Base-by-base conservation (phyloP, 495 filamentous ascomycete genomes). In the Cercophora sp. region DNA sequence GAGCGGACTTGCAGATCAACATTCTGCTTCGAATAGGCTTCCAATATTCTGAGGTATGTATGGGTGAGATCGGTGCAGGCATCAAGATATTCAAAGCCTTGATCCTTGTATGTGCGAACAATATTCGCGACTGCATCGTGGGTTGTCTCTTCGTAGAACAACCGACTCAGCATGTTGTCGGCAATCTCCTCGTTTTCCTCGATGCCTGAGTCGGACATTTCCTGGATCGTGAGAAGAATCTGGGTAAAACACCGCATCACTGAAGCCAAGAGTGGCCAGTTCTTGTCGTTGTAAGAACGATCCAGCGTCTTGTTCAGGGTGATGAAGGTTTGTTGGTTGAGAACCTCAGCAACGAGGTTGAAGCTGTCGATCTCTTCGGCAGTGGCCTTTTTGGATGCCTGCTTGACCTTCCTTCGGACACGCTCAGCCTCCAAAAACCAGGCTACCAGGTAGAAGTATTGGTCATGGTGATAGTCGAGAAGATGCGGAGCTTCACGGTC, bases 131-230 rank as follows among this genome's bases (percentile, higher is more conserved):
- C 80, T 5, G 88, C 76, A 54, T 97, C 92, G 61, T 97, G 88
- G 0, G 91, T 96, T 0, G 86, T 84, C 60, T 97, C 91, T 68
- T 99, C 94, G 70, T 99, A 97, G 66, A 99, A 99, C 1, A 99
- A 89, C 24, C 94, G 88, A 60, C 86, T 93, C 46, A 95, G 85
- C 32, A 95, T 96, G 56, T 98, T 99, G 60, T 99, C 92, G 4
- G 94, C 94, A 59, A 99, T 96, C 54, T 97, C 94, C 67, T 94
- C 88, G 59, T 99, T 89, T 8, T 97, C 94, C 55, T 96, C 92
- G 20, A 89, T 76, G 0, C 81, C 80, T 0, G 88, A 92, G 32
- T 85, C 80, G 3, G 84, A 74, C 94, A 99, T 99, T 52, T 95
- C 89, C 62, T 96, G 92, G 3, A 96, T 85, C 0, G 91, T 96